Conservation (phyloP, 371 early-diverging fungal species). For the Circinella umbellata region DNA sequence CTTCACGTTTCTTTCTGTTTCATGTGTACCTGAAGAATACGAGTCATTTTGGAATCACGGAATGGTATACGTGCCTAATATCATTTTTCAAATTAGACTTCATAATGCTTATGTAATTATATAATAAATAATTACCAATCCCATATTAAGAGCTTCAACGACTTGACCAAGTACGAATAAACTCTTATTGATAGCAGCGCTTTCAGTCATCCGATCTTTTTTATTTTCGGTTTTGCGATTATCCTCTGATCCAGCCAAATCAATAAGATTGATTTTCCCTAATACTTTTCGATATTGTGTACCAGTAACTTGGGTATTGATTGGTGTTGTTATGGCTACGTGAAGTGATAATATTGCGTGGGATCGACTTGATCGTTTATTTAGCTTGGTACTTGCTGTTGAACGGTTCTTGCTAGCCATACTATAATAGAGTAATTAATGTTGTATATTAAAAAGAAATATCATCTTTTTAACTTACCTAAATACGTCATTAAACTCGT, state of each 20-base stretch:
- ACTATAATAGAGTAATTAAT: constrained; percentile 13
- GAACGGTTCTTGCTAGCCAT: constrained; percentile 57
- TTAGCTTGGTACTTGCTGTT: constrained; percentile 72
- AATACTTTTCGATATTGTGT: constrained; percentile 22
- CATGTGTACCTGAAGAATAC: constrained; percentile 59
- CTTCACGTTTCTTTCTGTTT: too few species aligned
- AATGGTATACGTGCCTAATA: constrained; percentile 63
- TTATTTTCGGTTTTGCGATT: constrained; percentile 75
- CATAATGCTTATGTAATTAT: too few species aligned
- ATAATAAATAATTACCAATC: constrained; percentile 11
- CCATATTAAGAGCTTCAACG: constrained; percentile 67
- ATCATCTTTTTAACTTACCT: constrained; percentile 23
- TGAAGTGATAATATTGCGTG: constrained; percentile 64
- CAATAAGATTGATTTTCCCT: constrained; percentile 68
- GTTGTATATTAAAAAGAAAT: not conserved
- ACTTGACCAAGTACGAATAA: constrained; percentile 78
- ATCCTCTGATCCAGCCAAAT: constrained; percentile 81
- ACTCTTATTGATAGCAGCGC: constrained; percentile 75
- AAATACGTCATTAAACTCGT: constrained; percentile 57
- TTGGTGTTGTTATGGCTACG: constrained; percentile 25
- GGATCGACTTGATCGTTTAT: constrained; percentile 64
- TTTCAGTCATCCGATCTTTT: constrained; percentile 66
- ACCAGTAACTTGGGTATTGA: not conserved
- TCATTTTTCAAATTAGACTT: too few species aligned
- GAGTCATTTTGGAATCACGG: constrained; percentile 80